A percentile compares a stretch with the other conserved stretches of the same genome.
Conservation (phyloP, 2,329 filamentous ascomycete species). For the Sclerotinia trifoliorum region DNA sequence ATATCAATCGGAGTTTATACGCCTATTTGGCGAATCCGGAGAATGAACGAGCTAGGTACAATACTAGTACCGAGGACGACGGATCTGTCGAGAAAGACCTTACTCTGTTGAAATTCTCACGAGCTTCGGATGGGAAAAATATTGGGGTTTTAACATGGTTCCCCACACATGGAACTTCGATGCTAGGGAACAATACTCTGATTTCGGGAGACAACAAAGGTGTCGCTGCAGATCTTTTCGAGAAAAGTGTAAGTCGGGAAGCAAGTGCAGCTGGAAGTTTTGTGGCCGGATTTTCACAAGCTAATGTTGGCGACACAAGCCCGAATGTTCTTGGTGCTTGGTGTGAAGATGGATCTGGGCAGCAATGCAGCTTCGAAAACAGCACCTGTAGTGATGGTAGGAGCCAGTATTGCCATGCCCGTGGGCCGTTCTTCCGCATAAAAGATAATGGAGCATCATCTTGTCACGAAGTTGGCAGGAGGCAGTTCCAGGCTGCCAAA, state of each 20-base stretch:
- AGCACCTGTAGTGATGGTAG: conserved; percentile 76
- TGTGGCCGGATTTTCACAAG: conserved; percentile 88
- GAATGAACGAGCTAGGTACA: conserved; percentile 69
- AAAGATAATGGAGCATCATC: conserved; percentile 71
- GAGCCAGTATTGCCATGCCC: conserved; percentile 69
- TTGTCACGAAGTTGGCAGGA: conserved; percentile 71
- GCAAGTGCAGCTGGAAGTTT: conserved; percentile 62
- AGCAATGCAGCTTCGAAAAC: conserved; percentile 72
- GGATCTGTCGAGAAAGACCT: conserved; percentile 69
- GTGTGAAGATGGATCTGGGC: conserved; percentile 79
- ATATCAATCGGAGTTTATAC: conserved; percentile 85
- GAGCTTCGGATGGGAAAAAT: conserved; percentile 70
- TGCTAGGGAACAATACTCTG: conserved; percentile 88
- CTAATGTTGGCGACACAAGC: conserved; percentile 86
- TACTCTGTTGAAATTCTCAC: conserved; percentile 75
- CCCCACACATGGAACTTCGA: conserved; percentile 85
- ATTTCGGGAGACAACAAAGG: conserved; percentile 96
- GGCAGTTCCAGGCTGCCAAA: conserved; percentile 65
- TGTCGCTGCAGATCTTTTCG: conserved; percentile 81
- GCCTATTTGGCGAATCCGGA: conserved; percentile 85
- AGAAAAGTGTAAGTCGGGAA: conserved; percentile 61
- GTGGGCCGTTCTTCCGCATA: conserved; percentile 66
- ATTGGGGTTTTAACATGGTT: conserved; percentile 88
- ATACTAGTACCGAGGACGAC: conserved; percentile 51
- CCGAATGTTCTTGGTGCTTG: conserved; percentile 86